Conservation (phyloP, 2,329 filamentous ascomycete species). For the Fusarium pseudonygamai region DNA sequence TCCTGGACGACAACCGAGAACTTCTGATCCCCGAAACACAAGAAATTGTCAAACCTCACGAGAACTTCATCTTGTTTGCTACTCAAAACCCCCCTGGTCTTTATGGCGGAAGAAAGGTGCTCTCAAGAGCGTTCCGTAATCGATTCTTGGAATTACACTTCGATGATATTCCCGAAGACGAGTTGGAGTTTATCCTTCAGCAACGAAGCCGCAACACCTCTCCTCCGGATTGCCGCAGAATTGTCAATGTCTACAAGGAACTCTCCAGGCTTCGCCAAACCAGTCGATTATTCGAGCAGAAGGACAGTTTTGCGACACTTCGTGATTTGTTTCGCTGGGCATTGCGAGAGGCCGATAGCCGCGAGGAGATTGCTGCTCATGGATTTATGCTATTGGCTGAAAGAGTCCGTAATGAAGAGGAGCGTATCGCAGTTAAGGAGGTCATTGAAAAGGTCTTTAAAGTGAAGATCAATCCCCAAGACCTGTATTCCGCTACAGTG, state of each 20-base stretch:
- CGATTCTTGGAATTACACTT: conserved; percentile 97
- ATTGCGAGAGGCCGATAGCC: conserved; percentile 81
- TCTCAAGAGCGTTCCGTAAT: conserved; percentile 96
- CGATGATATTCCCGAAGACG: conserved; percentile 95
- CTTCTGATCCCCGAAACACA: conserved; percentile 96
- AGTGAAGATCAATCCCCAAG: conserved; percentile 77
- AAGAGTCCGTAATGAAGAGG: conserved; percentile 89
- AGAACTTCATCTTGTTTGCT: conserved; percentile 97
- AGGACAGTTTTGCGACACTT: conserved; percentile 95
- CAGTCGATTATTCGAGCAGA: conserved; percentile 92
- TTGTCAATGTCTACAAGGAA: conserved; percentile 94
- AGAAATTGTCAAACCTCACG: conserved; percentile 89
- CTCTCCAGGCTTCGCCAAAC: conserved; percentile 90
- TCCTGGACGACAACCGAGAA: conserved; percentile 96
- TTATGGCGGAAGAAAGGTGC: conserved; percentile 91
- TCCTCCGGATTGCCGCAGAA: conserved; percentile 88
- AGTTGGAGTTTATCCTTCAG: conserved; percentile 90
- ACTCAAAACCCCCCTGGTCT: conserved; percentile 96
- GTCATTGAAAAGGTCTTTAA: conserved; percentile 93
- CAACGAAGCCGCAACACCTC: conserved; percentile 86
- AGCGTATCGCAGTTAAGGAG: conserved; percentile 83
- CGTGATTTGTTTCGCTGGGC: conserved; percentile 98
- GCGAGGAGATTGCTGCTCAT: conserved; percentile 88
- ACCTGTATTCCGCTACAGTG: conserved; percentile 73
- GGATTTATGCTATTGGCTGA: conserved; percentile 97